Conservation (phyloP, 345 rosid species). For the Acer saccharum region DNA sequence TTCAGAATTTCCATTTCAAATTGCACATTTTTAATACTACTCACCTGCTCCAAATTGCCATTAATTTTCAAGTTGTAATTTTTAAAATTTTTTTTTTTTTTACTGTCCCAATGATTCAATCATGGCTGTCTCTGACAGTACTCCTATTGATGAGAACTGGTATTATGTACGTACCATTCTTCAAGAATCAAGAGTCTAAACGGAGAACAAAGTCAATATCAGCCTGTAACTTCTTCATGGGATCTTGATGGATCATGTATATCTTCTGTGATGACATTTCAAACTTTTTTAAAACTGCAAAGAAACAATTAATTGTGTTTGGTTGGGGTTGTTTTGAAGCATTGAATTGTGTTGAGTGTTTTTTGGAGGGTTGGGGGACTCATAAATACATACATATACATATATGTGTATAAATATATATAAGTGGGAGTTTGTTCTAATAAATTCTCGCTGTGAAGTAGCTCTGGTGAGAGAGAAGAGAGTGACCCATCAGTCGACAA, state of each 20-base stretch:
- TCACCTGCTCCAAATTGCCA: background rate
- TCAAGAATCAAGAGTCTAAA: background rate
- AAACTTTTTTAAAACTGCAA: conserved; percentile 9
- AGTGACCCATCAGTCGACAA: conserved; percentile 61
- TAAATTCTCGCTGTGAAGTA: conserved; percentile 13
- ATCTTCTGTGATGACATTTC: background rate
- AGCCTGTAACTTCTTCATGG: conserved; percentile 4
- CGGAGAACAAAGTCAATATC: conserved; percentile 19
- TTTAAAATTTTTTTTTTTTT: conserved; percentile 21
- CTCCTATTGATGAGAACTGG: conserved; percentile 28
- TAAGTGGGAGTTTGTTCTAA: conserved; percentile 30
- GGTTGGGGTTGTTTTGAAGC: conserved; percentile 26
- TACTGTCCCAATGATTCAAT: conserved; percentile 41
- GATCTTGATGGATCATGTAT: background rate
- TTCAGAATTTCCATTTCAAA: background rate
- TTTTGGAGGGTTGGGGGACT: background rate
- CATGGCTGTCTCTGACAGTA: conserved; percentile 30
- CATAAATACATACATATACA: conserved; percentile 4
- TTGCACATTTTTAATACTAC: background rate
- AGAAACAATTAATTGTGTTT: conserved; percentile 18
- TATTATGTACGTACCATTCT: background rate
- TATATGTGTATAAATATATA: background rate
- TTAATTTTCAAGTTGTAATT: background rate
- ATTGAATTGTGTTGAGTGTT: conserved; percentile 11
- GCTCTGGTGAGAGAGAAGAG: conserved; percentile 39